Evolutionary conservation across 1,284 basidiomycete genomes (phyloP).

Genomic region (Ganoderma sinense): DNA sequence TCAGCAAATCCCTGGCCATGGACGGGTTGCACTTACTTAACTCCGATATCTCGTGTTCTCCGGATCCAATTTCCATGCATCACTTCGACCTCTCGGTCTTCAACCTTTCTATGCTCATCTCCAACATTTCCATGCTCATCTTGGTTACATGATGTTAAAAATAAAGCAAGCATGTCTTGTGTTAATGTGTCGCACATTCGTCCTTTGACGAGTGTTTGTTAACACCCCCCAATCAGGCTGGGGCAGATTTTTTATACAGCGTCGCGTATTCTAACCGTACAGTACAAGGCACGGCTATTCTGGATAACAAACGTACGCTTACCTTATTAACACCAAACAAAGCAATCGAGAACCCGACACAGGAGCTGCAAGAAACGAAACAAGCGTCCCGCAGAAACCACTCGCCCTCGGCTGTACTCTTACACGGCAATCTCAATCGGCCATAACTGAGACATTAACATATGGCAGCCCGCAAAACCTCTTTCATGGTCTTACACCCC

Average conservation of each 20-base stretch:
- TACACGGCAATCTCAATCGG: background rate
- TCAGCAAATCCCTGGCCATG: too few species aligned
- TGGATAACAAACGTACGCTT: slow-evolving; percentile 2
- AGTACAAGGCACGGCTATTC: background rate
- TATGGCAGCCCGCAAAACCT: background rate
- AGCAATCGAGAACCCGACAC: background rate
- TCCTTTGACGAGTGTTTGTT: background rate
- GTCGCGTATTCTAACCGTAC: background rate
- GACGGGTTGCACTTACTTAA: too few species aligned
- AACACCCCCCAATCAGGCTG: background rate
- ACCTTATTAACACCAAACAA: background rate
- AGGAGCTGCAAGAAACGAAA: background rate
- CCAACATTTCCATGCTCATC: too few species aligned
- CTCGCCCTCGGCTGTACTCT: background rate
- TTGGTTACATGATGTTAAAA: too few species aligned
- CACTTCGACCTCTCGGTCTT: too few species aligned
- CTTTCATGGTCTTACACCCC: slow-evolving; percentile 20
- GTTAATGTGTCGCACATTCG: background rate
- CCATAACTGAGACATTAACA: slow-evolving; percentile 28
- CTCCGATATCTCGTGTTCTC: too few species aligned
- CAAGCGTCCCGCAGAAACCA: slow-evolving; percentile 1
- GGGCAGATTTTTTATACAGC: background rate
- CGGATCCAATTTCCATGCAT: too few species aligned
- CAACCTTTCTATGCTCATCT: too few species aligned
- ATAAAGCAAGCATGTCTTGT: background rate